Conservation (phyloP, 2,329 filamentous ascomycete species). For the Apiospora koreana region DNA sequence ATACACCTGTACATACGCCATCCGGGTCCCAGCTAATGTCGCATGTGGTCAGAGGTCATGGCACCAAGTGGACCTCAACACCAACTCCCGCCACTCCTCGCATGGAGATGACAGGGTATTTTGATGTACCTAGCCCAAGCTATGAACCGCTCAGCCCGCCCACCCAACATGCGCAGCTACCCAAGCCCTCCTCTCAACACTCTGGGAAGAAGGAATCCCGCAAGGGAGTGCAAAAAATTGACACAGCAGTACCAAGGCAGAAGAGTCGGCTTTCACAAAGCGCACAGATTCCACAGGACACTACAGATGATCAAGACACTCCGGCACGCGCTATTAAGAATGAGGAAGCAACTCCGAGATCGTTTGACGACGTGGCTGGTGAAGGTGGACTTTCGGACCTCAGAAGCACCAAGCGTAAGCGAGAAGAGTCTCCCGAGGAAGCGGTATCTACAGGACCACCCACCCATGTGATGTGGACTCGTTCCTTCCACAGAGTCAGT, state of each 20-base stretch:
- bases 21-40: slow-evolving; percentile 20
- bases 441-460: slow-evolving; percentile 54
- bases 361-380: slow-evolving; percentile 56
- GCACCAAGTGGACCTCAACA: slow-evolving; percentile 60
- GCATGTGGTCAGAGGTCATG: slow-evolving; percentile 39
- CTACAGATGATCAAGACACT: slow-evolving; percentile 44
- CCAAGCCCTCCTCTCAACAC: slow-evolving; percentile 35
- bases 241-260: slow-evolving; percentile 23
- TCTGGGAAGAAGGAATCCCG: slow-evolving; percentile 36
- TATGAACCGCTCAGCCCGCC: slow-evolving; percentile 62
- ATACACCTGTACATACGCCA: slow-evolving; percentile 25
- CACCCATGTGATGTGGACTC: slow-evolving; percentile 72
- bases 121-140: slow-evolving; percentile 51
- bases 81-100: slow-evolving; percentile 61
- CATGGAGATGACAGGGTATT: slow-evolving; percentile 31
- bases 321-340: slow-evolving; percentile 54
- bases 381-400: slow-evolving; percentile 40
- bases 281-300: slow-evolving; percentile 37
- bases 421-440: slow-evolving; percentile 51
- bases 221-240: slow-evolving; percentile 29
- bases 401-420: slow-evolving; percentile 54
- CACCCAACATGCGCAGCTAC: slow-evolving; percentile 37
- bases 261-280: slow-evolving; percentile 38
- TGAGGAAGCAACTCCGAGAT: slow-evolving; percentile 57
- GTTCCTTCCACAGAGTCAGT: slow-evolving; percentile 73